These are phyloP conservation scores for Mrakia frigida DNA, from an alignment of 768 basidiomycete genomes.

Conservation along the genomic window DNA sequence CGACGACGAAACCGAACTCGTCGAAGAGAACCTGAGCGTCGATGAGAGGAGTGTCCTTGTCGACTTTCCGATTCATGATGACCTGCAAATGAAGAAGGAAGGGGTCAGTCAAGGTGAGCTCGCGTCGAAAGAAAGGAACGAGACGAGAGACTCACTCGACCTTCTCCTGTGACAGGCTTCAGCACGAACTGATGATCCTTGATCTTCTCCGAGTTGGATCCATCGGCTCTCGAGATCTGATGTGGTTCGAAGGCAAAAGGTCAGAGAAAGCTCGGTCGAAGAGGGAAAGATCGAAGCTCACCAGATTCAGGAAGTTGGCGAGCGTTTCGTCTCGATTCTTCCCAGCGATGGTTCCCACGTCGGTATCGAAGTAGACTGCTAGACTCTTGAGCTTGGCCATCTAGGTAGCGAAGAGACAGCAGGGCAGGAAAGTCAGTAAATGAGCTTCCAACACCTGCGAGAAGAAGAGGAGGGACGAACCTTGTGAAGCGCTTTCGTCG, in stretches of 20 bases:
- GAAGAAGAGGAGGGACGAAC: constrained; percentile 45
- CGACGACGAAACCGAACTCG: constrained; percentile 84
- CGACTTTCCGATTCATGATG: constrained; percentile 71
- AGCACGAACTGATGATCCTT: constrained; percentile 81
- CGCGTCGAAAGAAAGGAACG: constrained; percentile 6
- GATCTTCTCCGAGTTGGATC: constrained; percentile 33
- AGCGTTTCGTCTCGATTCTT: constrained; percentile 45
- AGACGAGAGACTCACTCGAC: constrained; percentile 55
- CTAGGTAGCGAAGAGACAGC: constrained; percentile 46
- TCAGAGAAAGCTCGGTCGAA: neutral
- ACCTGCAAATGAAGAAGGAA: constrained; percentile 50
- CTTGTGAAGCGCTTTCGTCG: constrained; percentile 81
- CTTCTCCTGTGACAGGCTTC: constrained; percentile 92
- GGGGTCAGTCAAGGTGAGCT: neutral
- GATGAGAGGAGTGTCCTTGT: constrained; percentile 70
- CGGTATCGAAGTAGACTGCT: constrained; percentile 92
- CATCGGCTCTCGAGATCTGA: constrained; percentile 55
- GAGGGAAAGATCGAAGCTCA: neutral
- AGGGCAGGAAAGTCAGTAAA: neutral
- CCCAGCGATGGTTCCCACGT: constrained; percentile 71
- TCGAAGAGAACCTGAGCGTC: constrained; percentile 84
- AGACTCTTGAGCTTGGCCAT: constrained; percentile 79
- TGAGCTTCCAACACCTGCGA: neutral
- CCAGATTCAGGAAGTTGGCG: constrained; percentile 21
- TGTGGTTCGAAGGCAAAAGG: constrained; percentile 19